These are phyloP conservation scores for Penicillium simplicissimum DNA, from an alignment of 495 filamentous ascomycete species.

Conservation along the genomic window DNA sequence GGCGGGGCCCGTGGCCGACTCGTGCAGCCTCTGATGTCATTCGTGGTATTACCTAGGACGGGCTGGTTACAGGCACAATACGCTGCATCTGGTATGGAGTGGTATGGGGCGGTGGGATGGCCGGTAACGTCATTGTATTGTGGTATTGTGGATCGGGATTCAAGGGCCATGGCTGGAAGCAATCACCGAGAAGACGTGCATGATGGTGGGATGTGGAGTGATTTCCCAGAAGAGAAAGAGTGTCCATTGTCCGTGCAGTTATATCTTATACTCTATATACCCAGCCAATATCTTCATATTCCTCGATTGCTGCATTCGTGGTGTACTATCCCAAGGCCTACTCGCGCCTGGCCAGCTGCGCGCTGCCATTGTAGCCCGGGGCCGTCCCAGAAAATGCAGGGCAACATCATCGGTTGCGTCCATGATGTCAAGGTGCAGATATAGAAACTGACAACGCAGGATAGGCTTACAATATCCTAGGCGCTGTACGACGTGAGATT, in stretches of 20 bases:
- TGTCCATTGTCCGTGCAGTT: background rate
- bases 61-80: background rate
- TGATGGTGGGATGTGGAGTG: background rate
- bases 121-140: background rate
- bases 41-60: background rate
- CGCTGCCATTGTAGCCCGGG: background rate
- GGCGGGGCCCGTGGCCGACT: slow-evolving; percentile 7
- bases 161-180: background rate
- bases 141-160: background rate
- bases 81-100: background rate
- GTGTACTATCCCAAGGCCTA: background rate
- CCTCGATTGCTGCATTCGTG: background rate
- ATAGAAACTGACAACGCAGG: slow-evolving; percentile 1
- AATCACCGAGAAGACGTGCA: background rate
- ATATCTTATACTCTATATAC: background rate
- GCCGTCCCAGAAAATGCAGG: slow-evolving; percentile 6
- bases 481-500: background rate
- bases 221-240: background rate
- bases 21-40: slow-evolving; percentile 35
- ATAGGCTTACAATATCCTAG: background rate
- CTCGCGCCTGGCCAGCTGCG: background rate
- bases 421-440: slow-evolving; percentile 28
- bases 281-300: background rate
- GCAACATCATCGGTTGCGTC: slow-evolving; percentile 11
- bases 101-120: background rate